Evolutionary conservation across 1,284 basidiomycete species (phyloP).

Genomic region (Ganoderma meredithae): DNA sequence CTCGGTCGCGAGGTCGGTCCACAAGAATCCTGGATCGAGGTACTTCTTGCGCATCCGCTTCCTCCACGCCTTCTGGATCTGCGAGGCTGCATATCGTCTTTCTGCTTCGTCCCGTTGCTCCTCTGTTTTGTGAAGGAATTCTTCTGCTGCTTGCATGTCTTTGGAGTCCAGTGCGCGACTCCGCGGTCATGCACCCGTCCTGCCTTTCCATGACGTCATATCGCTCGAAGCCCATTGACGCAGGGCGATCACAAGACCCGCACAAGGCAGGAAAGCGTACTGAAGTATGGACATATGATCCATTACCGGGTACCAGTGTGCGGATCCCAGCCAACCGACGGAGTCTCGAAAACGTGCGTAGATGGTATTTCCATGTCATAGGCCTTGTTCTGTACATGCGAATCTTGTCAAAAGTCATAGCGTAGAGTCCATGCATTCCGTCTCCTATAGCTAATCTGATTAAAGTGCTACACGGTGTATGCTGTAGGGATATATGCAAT

Average conservation of each 20-base stretch:
- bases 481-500: constrained; percentile 34
- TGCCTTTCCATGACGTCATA: constrained; percentile 22
- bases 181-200: neutral
- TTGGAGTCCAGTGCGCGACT: neutral
- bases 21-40: constrained; percentile 48
- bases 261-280: too few species aligned
- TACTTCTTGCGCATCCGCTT: constrained; percentile 36
- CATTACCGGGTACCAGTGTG: too few species aligned
- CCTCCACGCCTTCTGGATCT: constrained; percentile 45
- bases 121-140: constrained; percentile 15
- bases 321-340: neutral
- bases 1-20: constrained; percentile 52
- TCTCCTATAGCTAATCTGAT: constrained; percentile 26
- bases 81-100: constrained; percentile 36
- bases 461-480: constrained; percentile 38
- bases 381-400: constrained; percentile 15
- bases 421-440: constrained; percentile 31
- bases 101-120: neutral
- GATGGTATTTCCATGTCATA: constrained; percentile 9
- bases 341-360: neutral
- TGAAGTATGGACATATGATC: neutral
- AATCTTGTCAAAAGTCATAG: constrained; percentile 12
- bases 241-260: neutral
- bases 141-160: constrained; percentile 26
- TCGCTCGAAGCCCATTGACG: neutral